These are phyloP conservation scores for Penicillium sp. DNA, from an alignment of 2,329 filamentous ascomycete species.

Conservation along the genomic window DNA sequence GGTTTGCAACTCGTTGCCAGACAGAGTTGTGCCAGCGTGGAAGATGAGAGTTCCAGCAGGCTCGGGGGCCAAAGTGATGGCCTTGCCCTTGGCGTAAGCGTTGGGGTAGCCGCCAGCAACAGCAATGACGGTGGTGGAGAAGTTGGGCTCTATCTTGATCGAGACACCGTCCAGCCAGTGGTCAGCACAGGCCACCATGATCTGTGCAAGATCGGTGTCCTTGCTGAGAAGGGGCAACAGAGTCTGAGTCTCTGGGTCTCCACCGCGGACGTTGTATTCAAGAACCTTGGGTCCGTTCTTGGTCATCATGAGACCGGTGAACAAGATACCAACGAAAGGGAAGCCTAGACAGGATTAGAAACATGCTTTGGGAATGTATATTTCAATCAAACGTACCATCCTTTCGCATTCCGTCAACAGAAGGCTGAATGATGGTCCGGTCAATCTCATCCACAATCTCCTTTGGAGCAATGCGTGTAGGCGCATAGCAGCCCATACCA, in stretches of 20 bases:
- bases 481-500: conserved; percentile 96
- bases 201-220: conserved; percentile 79
- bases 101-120: conserved; percentile 89
- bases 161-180: conserved; percentile 68
- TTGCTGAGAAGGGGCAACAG: conserved; percentile 72
- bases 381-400: conserved; percentile 68
- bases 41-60: conserved; percentile 69
- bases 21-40: conserved; percentile 80
- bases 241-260: conserved; percentile 88
- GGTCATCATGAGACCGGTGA: conserved; percentile 83
- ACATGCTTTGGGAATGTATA: conserved; percentile 66
- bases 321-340: conserved; percentile 46
- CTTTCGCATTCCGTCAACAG: conserved; percentile 79
- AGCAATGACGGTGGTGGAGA: conserved; percentile 89
- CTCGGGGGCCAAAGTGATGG: conserved; percentile 57
- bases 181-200: conserved; percentile 81
- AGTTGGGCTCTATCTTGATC: conserved; percentile 65
- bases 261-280: conserved; percentile 92
- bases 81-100: conserved; percentile 74
- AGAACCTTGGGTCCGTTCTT: conserved; percentile 74
- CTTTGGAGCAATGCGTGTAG: conserved; percentile 74
- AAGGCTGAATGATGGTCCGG: conserved; percentile 79
- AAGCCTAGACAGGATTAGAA: conserved; percentile 28
- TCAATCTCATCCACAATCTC: conserved; percentile 77
- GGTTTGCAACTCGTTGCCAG: conserved; percentile 65